A percentile compares a stretch with the other conserved stretches of the same genome.
Conservation (phyloP, 1,284 basidiomycete genomes). For the Cutaneotrichosporon cavernicola region DNA sequence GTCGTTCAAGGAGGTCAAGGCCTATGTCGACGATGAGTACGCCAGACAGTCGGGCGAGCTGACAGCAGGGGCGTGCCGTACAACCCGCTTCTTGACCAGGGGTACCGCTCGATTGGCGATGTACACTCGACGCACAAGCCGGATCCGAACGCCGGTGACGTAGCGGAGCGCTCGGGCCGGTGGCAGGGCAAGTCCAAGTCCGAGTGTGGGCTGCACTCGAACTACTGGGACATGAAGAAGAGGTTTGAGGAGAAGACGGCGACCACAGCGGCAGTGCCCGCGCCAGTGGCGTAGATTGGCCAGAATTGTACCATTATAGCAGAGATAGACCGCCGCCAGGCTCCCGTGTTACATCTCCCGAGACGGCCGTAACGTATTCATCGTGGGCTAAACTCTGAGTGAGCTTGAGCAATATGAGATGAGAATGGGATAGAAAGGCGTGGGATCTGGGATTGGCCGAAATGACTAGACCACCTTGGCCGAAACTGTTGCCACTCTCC, state of each 20-base stretch:
- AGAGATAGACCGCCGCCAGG: not conserved
- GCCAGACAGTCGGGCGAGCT: conserved; percentile 22
- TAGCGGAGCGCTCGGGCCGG: conserved; percentile 79
- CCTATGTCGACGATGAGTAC: conserved; percentile 74
- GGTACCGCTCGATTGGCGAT: conserved; percentile 93
- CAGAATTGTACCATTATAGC: not conserved
- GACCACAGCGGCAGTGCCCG: not conserved
- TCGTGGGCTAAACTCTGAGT: not conserved
- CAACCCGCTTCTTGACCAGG: conserved; percentile 83
- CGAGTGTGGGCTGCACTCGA: conserved; percentile 91
- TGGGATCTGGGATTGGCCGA: not conserved
- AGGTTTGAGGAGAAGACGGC: conserved; percentile 46
- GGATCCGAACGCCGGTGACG: conserved; percentile 59
- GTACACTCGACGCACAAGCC: conserved; percentile 86
- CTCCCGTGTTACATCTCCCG: not conserved
- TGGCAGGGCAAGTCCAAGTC: conserved; percentile 91
- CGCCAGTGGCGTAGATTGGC: not conserved
- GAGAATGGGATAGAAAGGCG: not conserved
- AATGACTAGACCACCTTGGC: not conserved
- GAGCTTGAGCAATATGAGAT: not conserved
- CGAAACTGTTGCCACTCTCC: conserved; percentile 6
- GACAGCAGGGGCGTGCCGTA: conserved; percentile 69
- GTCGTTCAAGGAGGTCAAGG: conserved; percentile 82
- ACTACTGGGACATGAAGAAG: conserved; percentile 64
- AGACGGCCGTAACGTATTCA: not conserved